A percentile compares a stretch with the other conserved stretches of the same genome.
These are phyloP conservation scores for Papiliotrema laurentii DNA, from an alignment of 1,284 basidiomycete species.

Conservation along the genomic window DNA sequence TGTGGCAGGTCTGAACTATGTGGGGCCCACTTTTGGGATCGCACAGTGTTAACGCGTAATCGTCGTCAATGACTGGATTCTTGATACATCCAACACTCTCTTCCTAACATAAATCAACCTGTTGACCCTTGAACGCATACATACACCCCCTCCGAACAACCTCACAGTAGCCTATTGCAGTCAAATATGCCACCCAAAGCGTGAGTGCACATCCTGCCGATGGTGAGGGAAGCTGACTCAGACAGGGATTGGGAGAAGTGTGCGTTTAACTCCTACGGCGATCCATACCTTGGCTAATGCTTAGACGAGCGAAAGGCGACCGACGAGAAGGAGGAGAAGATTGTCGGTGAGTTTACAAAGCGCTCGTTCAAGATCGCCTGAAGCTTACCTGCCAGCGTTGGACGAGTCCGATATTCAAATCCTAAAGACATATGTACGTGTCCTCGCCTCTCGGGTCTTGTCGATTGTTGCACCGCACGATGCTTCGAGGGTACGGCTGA, in stretches of 20 bases:
- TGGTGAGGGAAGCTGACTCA: conserved; percentile 3
- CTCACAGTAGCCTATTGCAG: not conserved
- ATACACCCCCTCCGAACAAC: not conserved
- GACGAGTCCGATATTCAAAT: conserved; percentile 99
- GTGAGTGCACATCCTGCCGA: conserved; percentile 40
- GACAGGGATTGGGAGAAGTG: conserved; percentile 94
- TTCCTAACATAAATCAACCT: no score
- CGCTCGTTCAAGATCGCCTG: not conserved
- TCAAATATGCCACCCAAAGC: conserved; percentile 74
- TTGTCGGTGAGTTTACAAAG: conserved; percentile 59
- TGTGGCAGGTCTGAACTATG: no score
- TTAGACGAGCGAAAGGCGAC: conserved; percentile 72
- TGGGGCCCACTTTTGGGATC: no score
- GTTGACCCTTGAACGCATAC: no score
- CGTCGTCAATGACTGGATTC: no score
- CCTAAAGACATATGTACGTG: conserved; percentile 87
- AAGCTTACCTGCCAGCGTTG: conserved; percentile 57
- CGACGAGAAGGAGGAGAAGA: conserved; percentile 85
- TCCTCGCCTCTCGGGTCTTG: conserved; percentile 15
- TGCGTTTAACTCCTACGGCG: conserved; percentile 48
- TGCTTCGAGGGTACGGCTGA: conserved; percentile 4
- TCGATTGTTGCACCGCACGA: not conserved
- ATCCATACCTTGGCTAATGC: not conserved
- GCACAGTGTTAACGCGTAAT: no score
- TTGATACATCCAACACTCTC: no score